Conservation (phyloP, 1,284 basidiomycete species). For the Cryptococcus sp. region DNA sequence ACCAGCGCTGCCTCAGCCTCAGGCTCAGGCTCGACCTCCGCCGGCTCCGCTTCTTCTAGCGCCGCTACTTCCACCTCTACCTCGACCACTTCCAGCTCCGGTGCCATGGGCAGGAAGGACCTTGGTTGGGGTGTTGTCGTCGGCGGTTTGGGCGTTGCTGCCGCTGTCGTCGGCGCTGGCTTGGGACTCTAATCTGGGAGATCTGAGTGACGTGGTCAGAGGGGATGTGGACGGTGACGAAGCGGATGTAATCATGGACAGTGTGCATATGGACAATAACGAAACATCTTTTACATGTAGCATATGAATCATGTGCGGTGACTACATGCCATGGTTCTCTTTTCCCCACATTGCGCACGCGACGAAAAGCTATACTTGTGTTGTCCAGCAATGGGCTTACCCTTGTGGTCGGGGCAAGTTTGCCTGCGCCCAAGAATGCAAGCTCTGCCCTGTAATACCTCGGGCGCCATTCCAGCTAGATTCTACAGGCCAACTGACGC, state of each 20-base stretch:
- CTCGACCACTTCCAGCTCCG: constrained; percentile 2
- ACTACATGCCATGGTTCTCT: too few relatives aligned
- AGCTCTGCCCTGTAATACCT: constrained; percentile 7
- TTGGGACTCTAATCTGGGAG: constrained; percentile 15
- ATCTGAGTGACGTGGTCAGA: not conserved
- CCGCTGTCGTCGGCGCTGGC: constrained; percentile 25
- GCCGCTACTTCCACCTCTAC: constrained; percentile 8
- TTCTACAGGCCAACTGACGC: constrained; percentile 16
- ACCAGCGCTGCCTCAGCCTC: constrained; percentile 32
- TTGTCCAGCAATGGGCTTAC: too few relatives aligned
- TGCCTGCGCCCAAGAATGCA: not conserved
- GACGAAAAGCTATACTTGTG: too few relatives aligned
- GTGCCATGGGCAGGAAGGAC: constrained; percentile 11
- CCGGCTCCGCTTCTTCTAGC: not conserved
- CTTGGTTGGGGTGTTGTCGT: constrained; percentile 20
- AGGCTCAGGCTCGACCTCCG: constrained; percentile 16
- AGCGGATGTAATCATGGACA: not conserved
- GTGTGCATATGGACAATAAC: constrained; percentile 3
- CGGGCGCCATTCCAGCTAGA: constrained; percentile 16
- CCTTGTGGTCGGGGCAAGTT: too few relatives aligned
- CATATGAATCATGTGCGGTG: too few relatives aligned
- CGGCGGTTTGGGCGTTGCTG: constrained; percentile 27
- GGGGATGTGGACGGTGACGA: not conserved
- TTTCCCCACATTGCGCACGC: too few relatives aligned
- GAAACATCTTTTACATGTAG: not conserved